phyloP scores from a whole-genome alignment of 2,329 filamentous ascomycete genomes.

The Neurospora crassa region DNA sequence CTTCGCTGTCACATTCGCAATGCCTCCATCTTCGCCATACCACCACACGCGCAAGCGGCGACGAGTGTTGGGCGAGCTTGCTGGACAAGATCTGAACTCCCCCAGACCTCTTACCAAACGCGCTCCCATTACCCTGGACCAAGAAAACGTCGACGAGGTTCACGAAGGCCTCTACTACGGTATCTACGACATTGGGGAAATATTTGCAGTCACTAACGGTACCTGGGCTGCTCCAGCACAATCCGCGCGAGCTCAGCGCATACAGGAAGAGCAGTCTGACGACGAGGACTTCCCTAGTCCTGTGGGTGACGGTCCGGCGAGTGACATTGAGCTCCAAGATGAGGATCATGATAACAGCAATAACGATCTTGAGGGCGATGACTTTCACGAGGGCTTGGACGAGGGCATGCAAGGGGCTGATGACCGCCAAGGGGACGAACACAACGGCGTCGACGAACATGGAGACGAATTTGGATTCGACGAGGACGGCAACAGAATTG shows the following conservation, averaged over 20 bases:
- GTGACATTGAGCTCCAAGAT: conserved; percentile 5
- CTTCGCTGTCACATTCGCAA: neutral
- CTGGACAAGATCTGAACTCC: conserved; percentile 11
- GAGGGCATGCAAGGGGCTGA: conserved; percentile 4
- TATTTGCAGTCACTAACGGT: conserved; percentile 14
- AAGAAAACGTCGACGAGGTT: conserved; percentile 15
- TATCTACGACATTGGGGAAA: conserved; percentile 13
- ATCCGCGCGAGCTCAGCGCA: neutral
- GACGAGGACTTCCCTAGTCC: conserved; percentile 6
- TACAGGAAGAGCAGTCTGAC: conserved; percentile 7
- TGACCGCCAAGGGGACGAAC: conserved; percentile 13
- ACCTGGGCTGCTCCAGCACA: conserved; percentile 6
- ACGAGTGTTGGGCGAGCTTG: conserved; percentile 10
- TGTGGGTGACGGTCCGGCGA: neutral
- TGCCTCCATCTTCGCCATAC: neutral
- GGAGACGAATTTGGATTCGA: conserved; percentile 14
- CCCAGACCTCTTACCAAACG: conserved; percentile 7
- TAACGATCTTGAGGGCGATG: conserved; percentile 6
- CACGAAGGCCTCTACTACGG: conserved; percentile 11
- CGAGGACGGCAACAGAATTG: conserved; percentile 12
- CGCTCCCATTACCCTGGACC: conserved; percentile 13
- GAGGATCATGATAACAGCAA: conserved; percentile 7
- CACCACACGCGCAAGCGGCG: neutral
- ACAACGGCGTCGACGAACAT: conserved; percentile 12
- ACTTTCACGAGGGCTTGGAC: conserved; percentile 6